A percentile compares a stretch with the other conserved stretches of the same genome.
phyloP scores from a whole-genome alignment of 2,329 filamentous ascomycete species.

The Trichothecium roseum region DNA sequence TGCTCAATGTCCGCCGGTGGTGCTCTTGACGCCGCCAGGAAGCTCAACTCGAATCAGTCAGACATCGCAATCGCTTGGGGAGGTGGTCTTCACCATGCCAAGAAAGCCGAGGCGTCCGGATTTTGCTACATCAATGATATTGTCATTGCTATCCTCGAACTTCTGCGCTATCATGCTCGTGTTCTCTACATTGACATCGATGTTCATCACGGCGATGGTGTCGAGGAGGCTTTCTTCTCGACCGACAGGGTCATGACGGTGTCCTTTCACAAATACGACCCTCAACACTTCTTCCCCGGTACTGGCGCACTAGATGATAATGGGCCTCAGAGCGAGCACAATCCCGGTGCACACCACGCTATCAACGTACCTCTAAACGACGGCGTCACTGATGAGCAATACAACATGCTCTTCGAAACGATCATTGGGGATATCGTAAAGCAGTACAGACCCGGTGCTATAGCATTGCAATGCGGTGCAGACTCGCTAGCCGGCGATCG shows the following conservation, averaged over 20 bases:
- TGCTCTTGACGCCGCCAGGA: conserved; percentile 82
- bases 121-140: conserved; percentile 99
- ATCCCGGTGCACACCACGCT: conserved; percentile 79
- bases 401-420: conserved; percentile 72
- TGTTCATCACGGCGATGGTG: conserved; percentile 83
- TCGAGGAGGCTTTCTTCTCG: conserved; percentile 84
- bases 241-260: conserved; percentile 86
- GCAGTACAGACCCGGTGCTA: conserved; percentile 78
- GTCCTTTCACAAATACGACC: conserved; percentile 95
- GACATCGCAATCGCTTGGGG: conserved; percentile 98
- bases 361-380: conserved; percentile 87
- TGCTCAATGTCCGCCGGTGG: conserved; percentile 88
- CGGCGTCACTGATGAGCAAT: conserved; percentile 85
- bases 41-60: conserved; percentile 75
- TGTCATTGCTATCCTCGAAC: conserved; percentile 81
- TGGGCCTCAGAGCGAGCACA: conserved; percentile 71
- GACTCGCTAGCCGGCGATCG: conserved; percentile 91
- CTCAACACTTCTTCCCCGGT: conserved; percentile 73
- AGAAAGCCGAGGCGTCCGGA: conserved; percentile 84
- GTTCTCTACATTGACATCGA: conserved; percentile 94
- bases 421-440: conserved; percentile 71
- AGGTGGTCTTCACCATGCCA: conserved; percentile 90
- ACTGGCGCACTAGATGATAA: conserved; percentile 82
- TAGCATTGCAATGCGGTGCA: conserved; percentile 91
- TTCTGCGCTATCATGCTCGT: conserved; percentile 70